Base-by-base conservation (phyloP, 495 filamentous ascomycete species). In the Penicillium pulvis region DNA sequence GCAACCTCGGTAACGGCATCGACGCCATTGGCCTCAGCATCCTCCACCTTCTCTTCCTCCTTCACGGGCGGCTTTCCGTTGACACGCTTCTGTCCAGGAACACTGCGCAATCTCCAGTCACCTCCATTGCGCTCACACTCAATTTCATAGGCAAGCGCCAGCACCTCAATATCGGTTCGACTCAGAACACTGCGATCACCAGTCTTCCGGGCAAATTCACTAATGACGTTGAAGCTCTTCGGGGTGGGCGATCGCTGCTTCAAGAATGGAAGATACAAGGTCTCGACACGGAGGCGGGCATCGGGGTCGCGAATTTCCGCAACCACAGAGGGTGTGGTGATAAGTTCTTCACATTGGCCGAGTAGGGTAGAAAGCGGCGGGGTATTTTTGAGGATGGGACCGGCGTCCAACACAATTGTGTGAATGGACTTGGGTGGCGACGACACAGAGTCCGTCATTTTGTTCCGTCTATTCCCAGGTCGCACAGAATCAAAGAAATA, bases 131-230 rank as follows among this genome's bases (percentile, higher is more conserved):
- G 79, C 73, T 95, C 90, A 58, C 90, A 85, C 61, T 97, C 91
- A 14, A 98, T 64, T 66, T 98, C 94, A 67, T 97, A 98, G 4
- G 92, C 88, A 31, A 99, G 79, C 6, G 93, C 94, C 62, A 98
- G 77, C 35, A 98, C 79, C 59, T 93, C 86, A 45, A 98, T 76
- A 86, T 99, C 94, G 6, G 90, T 87, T 67, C 81, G 85, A 71
- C 91, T 96, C 43, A 99, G 75, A 4, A 96, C 92, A 28, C 88
- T 81, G 41, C 90, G 83, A 67, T 99, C 94, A 56, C 94, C 94
- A 1, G 94, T 98, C 72, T 86, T 91, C 43, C 87, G 84, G 50
- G 93, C 90, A 73, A 98, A 97, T 57, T 92, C 87, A 52, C 83
- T 86, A n/a, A 97, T 79, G 52, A 90, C 75, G 60, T 87, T 86